Base-by-base conservation (phyloP, 805 yeast genomes). In the Ogataea minuta region DNA sequence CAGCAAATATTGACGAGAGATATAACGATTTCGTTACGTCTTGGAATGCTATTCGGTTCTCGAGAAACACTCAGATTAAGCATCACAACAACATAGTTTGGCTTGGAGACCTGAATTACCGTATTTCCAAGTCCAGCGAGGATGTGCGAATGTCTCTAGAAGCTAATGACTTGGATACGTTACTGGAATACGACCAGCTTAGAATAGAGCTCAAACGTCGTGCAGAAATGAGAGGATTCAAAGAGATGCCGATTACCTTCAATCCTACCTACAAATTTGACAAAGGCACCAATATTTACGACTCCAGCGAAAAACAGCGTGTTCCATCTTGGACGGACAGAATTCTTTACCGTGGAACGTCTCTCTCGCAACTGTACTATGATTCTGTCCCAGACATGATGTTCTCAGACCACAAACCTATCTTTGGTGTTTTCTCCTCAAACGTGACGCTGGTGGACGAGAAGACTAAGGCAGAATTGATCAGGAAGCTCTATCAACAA, bases 251-350 rank as follows among this genome's bases (percentile, higher is more conserved):
- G 17, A 76, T 91, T 39, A 76, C 68, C 30, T 91, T 93, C 58
- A 71, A 76, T 26, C 99, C 98, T 8, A 93, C 99, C 1, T 91
- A 91, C 66, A 91, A 91, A 57, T 91, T 78, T 62, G 96, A 91
- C 59, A 82, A 84, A 46, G 93, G 91, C 3, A 82, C 95, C 0
- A 72, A 76, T 34, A 66, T 61, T 13, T 93, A 90, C 58, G 98
- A 91, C 59, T 72, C 95, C 1, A 83, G 95, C 9, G 99, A 91
- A 51, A 91, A 91, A 59, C 91, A 83, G 46, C 73, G 99, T 52
- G 81, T 86, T 4, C 99, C 99, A 1, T 84, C 96, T 0, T 91
- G 98, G 97, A 91, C 98, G 0, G 99, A 91, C 61, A 70, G 99
- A 54, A 82, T 87, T 39, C 65, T 91, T 33, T 81, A 72, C 53